Evolutionary conservation across 1,284 basidiomycete species (phyloP), one percentile per base, ranked within the genome.

Genomic region (Neotropicomus parvogracilis): DNA sequence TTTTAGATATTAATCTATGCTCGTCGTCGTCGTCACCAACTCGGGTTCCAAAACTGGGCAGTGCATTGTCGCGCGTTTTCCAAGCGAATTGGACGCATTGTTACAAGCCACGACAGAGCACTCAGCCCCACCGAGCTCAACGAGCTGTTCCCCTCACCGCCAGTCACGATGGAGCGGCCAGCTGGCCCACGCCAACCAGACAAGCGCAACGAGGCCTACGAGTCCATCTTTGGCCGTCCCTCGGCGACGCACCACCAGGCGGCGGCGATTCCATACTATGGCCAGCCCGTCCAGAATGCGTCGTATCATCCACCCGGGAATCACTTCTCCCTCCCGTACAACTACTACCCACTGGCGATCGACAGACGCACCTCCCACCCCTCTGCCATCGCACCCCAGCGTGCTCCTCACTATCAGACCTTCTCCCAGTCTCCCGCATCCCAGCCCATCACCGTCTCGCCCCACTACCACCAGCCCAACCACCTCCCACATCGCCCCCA

Each of bases 211-310:
- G 77, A 79, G 49, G 88, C 88, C 33, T 91, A 88, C 71, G 84
- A 89, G 66, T 80, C 83, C 60, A 89, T 91, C 67, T 91, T 91
- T 66, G 85, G 87, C 29, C 77, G 88, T 19, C 83, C 87, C 39
- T 79, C 78, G 52, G 68, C 74, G 35, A 59, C 71, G 32, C 81
- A 83, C 63, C 81, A 82, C 59, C 75, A 76, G 44, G 62, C 67
- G 28, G 51, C 54, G 43, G 63, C 53, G 44, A 53, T 50, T 41
- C 50, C 62, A 28, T 49, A 59, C 50, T 49, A 63, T 29, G 50
- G 19, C 10, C 63, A 63, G 17, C 54, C 54, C 21, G 32, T 44
- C 24, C 54, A 60, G 40, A 50, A 42, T 36, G 48, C 11, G 27
- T 40, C 49, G 27, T 55, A 63, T 28, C 54, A 56, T 39, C 58